phyloP scores from a whole-genome alignment of 2,329 filamentous ascomycete species.

The Metarhizium anisopliae region DNA sequence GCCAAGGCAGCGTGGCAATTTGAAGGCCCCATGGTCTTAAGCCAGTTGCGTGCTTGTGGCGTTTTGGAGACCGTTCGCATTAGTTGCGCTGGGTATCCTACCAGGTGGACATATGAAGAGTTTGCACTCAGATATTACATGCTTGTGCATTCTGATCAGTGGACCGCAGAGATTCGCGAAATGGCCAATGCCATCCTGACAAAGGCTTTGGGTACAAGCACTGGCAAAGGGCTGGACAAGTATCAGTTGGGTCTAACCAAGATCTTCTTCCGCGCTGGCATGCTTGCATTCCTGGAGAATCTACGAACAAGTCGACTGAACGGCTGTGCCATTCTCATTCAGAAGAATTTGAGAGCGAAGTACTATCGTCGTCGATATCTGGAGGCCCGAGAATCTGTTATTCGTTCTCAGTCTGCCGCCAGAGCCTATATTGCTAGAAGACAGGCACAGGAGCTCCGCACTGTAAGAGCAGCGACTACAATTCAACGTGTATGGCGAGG shows the following conservation, averaged over 20 bases:
- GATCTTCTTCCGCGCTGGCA: constrained; percentile 98
- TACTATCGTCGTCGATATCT: constrained; percentile 91
- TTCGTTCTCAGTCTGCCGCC: constrained; percentile 68
- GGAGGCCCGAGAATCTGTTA: constrained; percentile 72
- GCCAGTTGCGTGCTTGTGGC: constrained; percentile 94
- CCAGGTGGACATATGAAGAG: constrained; percentile 97
- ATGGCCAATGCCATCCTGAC: constrained; percentile 91
- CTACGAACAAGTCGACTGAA: constrained; percentile 84
- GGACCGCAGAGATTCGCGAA: constrained; percentile 87
- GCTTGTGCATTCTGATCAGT: constrained; percentile 79
- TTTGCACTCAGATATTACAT: constrained; percentile 98
- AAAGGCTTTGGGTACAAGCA: constrained; percentile 75
- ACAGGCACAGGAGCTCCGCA: constrained; percentile 70
- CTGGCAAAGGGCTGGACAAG: constrained; percentile 71
- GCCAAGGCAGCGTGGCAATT: constrained; percentile 96
- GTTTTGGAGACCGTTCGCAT: constrained; percentile 97
- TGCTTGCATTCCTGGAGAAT: constrained; percentile 97
- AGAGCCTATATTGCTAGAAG: constrained; percentile 72
- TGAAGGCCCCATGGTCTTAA: constrained; percentile 96
- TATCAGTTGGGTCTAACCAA: constrained; percentile 97
- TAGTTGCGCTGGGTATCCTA: constrained; percentile 93
- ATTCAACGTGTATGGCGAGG: constrained; percentile 96
- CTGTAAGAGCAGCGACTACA: constrained; percentile 77
- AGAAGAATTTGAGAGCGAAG: constrained; percentile 94
- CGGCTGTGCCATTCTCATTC: constrained; percentile 92